Conservation (phyloP, 2,329 filamentous ascomycete species). For the Immersiporthe knoxdaviesiana region DNA sequence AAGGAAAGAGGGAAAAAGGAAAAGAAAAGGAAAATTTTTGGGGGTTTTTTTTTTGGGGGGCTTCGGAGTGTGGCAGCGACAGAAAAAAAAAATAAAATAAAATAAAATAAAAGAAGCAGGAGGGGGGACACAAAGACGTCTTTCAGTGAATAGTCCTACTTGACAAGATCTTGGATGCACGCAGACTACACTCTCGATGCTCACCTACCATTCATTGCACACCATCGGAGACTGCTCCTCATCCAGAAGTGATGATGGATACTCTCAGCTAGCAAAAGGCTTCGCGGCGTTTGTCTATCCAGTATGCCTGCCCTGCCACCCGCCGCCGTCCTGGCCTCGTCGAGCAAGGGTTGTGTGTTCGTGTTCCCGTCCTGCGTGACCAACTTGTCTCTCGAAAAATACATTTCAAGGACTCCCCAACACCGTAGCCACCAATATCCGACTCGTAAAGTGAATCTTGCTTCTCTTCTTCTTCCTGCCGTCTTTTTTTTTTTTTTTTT, state of each 20-base stretch:
- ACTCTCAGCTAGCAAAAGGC: background rate
- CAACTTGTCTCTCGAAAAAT: background rate
- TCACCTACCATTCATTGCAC: background rate
- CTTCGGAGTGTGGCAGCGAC: background rate
- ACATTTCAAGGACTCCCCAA: background rate
- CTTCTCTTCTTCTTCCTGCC: no score
- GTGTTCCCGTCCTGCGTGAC: background rate
- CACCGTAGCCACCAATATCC: background rate
- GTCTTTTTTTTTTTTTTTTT: no score
- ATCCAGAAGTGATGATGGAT: background rate
- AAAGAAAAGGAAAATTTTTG: background rate
- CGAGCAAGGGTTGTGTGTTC: background rate
- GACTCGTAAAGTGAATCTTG: background rate
- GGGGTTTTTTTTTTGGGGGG: background rate
- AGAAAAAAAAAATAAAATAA: background rate
- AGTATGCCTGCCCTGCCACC: background rate
- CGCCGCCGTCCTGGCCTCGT: background rate
- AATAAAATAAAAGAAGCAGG: no score
- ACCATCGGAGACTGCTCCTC: background rate
- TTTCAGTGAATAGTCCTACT: background rate
- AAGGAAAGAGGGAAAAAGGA: background rate
- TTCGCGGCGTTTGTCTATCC: background rate
- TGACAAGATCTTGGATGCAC: background rate
- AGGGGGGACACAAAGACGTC: background rate
- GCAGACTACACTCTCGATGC: background rate